These are phyloP conservation scores for Quercus wislizeni DNA, from an alignment of 306 rosid species.

Conservation along the genomic window DNA sequence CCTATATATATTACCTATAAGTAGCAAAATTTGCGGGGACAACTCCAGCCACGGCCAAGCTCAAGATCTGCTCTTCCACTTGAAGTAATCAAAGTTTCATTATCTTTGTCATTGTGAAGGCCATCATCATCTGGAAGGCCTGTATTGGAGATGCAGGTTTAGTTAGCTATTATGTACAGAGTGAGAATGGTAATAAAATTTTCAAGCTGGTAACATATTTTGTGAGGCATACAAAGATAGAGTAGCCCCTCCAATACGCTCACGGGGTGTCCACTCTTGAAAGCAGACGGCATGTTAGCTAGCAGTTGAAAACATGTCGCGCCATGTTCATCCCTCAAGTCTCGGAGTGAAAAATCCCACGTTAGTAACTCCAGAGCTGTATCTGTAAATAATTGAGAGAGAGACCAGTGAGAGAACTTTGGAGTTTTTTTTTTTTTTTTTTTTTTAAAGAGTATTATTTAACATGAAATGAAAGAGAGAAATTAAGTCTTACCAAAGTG, in stretches of 20 bases:
- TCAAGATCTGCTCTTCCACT: too few species aligned
- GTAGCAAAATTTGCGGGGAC: too few species aligned
- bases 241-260: neutral
- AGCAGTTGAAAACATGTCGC: conserved; percentile 20
- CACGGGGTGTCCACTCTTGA: conserved; percentile 15
- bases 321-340: conserved; percentile 1
- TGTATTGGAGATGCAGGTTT: neutral
- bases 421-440: too few species aligned
- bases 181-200: neutral
- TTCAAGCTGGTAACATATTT: neutral
- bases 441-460: neutral
- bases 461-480: neutral
- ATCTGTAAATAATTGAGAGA: neutral
- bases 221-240: conserved; percentile 3
- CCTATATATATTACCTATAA: too few species aligned
- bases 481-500: conserved; percentile 12
- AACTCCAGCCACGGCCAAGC: too few species aligned
- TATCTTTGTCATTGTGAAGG: too few species aligned
- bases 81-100: too few species aligned
- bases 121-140: conserved; percentile 1
- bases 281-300: conserved; percentile 16
- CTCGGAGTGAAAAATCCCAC: neutral
- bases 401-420: neutral
- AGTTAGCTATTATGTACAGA: neutral
- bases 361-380: neutral